Evolutionary conservation across 805 yeast genomes (phyloP).

Genomic region (Saccharomycopsis fermentans): DNA sequence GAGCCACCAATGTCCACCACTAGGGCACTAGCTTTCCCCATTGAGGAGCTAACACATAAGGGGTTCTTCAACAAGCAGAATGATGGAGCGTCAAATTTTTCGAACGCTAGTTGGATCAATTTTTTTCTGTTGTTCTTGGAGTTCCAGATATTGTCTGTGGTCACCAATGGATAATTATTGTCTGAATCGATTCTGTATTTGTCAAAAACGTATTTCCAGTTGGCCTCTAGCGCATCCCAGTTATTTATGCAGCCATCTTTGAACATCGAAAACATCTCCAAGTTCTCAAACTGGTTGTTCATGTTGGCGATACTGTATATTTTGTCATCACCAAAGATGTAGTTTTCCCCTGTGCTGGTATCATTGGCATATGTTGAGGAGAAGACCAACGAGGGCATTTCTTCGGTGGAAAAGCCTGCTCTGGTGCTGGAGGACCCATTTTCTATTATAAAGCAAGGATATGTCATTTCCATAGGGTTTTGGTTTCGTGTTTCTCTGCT

Average conservation of each 20-base stretch:
- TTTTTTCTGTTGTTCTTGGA: conserved; percentile 44
- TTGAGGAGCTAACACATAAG: conserved; percentile 65
- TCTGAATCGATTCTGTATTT: conserved; percentile 38
- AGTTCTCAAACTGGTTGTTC: conserved; percentile 5
- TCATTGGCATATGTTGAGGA: conserved; percentile 44
- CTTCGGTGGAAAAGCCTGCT: conserved; percentile 62
- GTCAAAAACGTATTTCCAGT: conserved; percentile 59
- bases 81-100: conserved; percentile 62
- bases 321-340: conserved; percentile 36
- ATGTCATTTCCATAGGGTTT: background rate
- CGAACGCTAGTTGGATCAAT: conserved; percentile 66
- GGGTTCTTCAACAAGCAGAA: conserved; percentile 71
- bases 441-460: conserved; percentile 60
- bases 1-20: conserved; percentile 75
- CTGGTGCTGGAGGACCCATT: conserved; percentile 54
- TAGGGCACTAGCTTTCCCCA: conserved; percentile 67
- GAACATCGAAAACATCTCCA: conserved; percentile 14
- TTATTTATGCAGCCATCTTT: conserved; percentile 47
- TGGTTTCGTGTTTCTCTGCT: too few relatives aligned
- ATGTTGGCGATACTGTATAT: conserved; percentile 25
- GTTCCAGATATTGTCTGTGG: conserved; percentile 64
- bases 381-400: conserved; percentile 48
- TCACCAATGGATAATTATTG: conserved; percentile 22
- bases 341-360: conserved; percentile 23
- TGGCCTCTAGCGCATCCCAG: conserved; percentile 57